Percentiles rank a stretch among this genome's conserved stretches.
These are phyloP conservation scores for Lipomyces orientalis DNA, from an alignment of 805 yeast genomes.

Conservation along the genomic window DNA sequence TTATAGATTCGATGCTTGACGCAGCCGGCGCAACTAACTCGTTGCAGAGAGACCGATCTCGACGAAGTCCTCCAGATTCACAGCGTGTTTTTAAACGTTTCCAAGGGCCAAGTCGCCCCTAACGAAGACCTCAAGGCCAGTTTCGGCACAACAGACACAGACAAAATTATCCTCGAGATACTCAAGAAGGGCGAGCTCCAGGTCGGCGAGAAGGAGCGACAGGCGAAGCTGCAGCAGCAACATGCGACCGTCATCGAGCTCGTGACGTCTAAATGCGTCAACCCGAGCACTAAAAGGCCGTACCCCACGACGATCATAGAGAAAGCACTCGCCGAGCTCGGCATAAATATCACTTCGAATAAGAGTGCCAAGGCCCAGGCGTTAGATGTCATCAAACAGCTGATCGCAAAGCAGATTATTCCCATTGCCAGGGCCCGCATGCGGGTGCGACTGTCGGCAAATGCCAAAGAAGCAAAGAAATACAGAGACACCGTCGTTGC, in stretches of 20 bases:
- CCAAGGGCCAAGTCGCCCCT: constrained; percentile 92
- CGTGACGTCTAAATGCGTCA: constrained; percentile 87
- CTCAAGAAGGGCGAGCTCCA: constrained; percentile 92
- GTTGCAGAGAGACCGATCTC: constrained; percentile 74
- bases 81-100: constrained; percentile 90
- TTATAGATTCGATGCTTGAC: not conserved
- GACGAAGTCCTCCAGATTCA: constrained; percentile 97
- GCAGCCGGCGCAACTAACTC: not conserved
- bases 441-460: constrained; percentile 71
- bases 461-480: constrained; percentile 58
- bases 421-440: constrained; percentile 95
- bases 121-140: constrained; percentile 76
- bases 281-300: constrained; percentile 85
- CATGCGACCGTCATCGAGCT: constrained; percentile 83
- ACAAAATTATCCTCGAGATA: constrained; percentile 78
- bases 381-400: constrained; percentile 80
- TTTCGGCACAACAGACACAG: constrained; percentile 77
- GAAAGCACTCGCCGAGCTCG: constrained; percentile 72
- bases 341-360: constrained; percentile 74
- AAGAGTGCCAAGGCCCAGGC: constrained; percentile 88
- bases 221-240: constrained; percentile 70
- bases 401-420: constrained; percentile 78
- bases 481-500: constrained; percentile 52
- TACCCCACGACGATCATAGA: constrained; percentile 95
- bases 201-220: constrained; percentile 90